A percentile compares a stretch with the other conserved stretches of the same genome.
Evolutionary conservation across 495 filamentous ascomycete species (phyloP).

Genomic region (Penicillium crystallinum): DNA sequence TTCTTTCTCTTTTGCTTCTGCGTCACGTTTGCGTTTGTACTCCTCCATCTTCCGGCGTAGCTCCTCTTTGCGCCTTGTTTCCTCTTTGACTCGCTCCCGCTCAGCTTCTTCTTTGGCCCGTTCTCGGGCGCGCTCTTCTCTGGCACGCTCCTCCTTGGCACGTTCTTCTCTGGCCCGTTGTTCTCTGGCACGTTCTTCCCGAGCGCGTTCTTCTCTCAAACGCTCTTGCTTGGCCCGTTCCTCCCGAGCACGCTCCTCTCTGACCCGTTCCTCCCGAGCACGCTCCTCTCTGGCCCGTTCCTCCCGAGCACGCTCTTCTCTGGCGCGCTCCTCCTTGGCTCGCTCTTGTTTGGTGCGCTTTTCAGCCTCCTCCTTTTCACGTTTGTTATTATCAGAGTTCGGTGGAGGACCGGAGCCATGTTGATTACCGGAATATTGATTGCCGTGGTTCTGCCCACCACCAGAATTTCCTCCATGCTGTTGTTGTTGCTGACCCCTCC

Average conservation of each 20-base stretch:
- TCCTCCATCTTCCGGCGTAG: constrained; percentile 58
- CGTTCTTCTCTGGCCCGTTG: constrained; percentile 5
- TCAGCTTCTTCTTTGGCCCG: constrained; percentile 40
- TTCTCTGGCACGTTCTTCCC: constrained; percentile 3
- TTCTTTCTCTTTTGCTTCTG: constrained; percentile 41
- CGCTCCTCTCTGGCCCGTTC: background rate
- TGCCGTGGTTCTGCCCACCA: constrained; percentile 23
- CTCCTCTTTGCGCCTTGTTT: constrained; percentile 50
- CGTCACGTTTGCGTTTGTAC: constrained; percentile 45
- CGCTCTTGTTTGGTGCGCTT: constrained; percentile 1
- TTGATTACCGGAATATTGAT: constrained; percentile 37
- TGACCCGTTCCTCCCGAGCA: background rate
- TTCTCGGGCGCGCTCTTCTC: constrained; percentile 14
- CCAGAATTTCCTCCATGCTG: constrained; percentile 25
- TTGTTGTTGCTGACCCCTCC: constrained; percentile 12
- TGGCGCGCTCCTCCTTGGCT: background rate
- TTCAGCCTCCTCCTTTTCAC: constrained; percentile 11
- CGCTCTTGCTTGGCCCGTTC: background rate
- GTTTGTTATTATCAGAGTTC: constrained; percentile 13
- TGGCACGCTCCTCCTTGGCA: constrained; percentile 5
- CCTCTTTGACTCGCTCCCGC: constrained; percentile 70
- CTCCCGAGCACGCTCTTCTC: background rate
- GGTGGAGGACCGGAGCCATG: constrained; percentile 22
- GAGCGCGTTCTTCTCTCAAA: background rate
- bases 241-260: background rate